These are phyloP conservation scores for Geotrichum australiense DNA, from an alignment of 1,139 yeast species.

Conservation along the genomic window DNA sequence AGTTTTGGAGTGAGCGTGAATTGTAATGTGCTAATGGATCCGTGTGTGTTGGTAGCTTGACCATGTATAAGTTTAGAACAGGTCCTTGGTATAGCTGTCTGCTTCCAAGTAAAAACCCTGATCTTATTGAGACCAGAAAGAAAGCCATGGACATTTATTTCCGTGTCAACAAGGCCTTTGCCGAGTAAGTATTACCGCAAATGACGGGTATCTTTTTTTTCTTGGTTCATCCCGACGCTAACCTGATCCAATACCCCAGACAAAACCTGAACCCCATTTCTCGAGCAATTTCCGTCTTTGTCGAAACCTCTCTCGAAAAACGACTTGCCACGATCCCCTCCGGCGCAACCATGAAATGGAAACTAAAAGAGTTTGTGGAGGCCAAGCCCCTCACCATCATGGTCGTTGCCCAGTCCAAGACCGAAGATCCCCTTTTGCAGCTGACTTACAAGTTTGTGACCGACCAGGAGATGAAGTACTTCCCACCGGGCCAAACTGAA, in stretches of 20 bases:
- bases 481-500: too few relatives aligned
- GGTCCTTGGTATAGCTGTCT: constrained; percentile 55
- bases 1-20: constrained; percentile 26
- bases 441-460: too few relatives aligned
- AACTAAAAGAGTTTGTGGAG: too few relatives aligned
- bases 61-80: constrained; percentile 57
- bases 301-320: constrained; percentile 48
- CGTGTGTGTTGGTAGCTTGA: constrained; percentile 40
- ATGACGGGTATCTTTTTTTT: constrained; percentile 17
- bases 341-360: constrained; percentile 63
- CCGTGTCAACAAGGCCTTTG: constrained; percentile 62
- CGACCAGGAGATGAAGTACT: too few relatives aligned
- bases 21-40: constrained; percentile 18
- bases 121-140: constrained; percentile 66
- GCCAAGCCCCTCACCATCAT: too few relatives aligned
- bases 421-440: too few relatives aligned
- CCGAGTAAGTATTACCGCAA: constrained; percentile 33
- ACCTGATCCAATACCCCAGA: constrained; percentile 38
- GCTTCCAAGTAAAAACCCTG: too few relatives aligned
- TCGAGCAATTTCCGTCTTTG: too few relatives aligned
- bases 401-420: too few relatives aligned
- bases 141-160: constrained; percentile 61
- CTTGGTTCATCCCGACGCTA: constrained; percentile 37
- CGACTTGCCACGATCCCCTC: constrained; percentile 53
- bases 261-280: too few relatives aligned